These are phyloP conservation scores for Rhizoclosmatium hyalinum DNA, from an alignment of 371 early-diverging fungal genomes.

Conservation along the genomic window DNA sequence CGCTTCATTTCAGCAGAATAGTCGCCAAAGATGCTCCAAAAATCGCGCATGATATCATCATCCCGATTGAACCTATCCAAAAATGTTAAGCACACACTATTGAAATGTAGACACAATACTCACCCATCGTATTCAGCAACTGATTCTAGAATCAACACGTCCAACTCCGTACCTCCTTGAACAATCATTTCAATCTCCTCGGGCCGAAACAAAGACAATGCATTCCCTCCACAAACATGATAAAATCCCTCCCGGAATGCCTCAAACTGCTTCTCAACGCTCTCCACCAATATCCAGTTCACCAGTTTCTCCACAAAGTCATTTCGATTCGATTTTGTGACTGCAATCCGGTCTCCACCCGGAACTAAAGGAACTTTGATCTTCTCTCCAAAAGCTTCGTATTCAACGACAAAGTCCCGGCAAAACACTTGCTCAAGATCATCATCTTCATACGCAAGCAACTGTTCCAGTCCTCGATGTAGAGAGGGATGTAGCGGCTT, in stretches of 20 bases:
- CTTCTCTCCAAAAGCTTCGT: slow-evolving; percentile 77
- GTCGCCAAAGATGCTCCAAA: slow-evolving; percentile 88
- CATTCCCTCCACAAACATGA: slow-evolving; percentile 84
- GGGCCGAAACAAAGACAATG: slow-evolving; percentile 84
- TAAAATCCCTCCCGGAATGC: slow-evolving; percentile 92
- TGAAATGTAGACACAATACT: not conserved
- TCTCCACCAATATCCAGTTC: slow-evolving; percentile 78
- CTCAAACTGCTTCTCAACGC: slow-evolving; percentile 79
- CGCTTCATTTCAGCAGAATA: slow-evolving; percentile 77
- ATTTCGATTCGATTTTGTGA: slow-evolving; percentile 73
- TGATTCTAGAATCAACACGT: slow-evolving; percentile 82
- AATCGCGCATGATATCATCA: slow-evolving; percentile 57
- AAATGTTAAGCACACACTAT: not conserved
- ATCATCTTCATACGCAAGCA: slow-evolving; percentile 61
- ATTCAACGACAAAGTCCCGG: slow-evolving; percentile 75
- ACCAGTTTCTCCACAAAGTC: slow-evolving; percentile 86
- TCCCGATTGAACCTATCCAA: slow-evolving; percentile 34
- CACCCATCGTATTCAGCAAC: slow-evolving; percentile 88
- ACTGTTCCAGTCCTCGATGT: slow-evolving; percentile 67
- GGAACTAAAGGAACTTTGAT: slow-evolving; percentile 74
- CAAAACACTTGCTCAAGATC: slow-evolving; percentile 67
- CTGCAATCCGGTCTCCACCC: slow-evolving; percentile 74
- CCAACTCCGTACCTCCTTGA: slow-evolving; percentile 90
- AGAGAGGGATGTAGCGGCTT: slow-evolving; percentile 60
- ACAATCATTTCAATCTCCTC: slow-evolving; percentile 95